These are phyloP conservation scores for Striga hermonthica DNA, from an alignment of 305 asterid genomes.

Conservation along the genomic window DNA sequence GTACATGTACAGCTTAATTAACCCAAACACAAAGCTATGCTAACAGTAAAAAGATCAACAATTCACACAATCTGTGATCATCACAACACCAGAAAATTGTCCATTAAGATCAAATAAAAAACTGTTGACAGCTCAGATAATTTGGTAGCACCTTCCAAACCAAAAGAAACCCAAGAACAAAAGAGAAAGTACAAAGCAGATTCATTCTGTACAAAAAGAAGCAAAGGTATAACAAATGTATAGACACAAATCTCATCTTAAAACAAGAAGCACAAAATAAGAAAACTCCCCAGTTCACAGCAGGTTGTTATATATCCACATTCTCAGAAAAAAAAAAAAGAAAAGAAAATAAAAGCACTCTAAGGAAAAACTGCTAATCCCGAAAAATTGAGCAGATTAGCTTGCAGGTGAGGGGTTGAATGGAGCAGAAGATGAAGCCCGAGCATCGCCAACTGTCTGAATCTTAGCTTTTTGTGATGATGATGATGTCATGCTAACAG, in stretches of 20 bases:
- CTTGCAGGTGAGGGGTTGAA: conserved; percentile 35
- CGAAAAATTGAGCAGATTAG: conserved; percentile 28
- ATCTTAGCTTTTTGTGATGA: conserved; percentile 40
- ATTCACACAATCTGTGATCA: too few relatives aligned
- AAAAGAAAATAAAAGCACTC: too few relatives aligned
- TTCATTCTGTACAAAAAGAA: conserved; percentile 33
- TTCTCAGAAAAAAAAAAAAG: neutral
- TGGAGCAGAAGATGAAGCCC: conserved; percentile 50
- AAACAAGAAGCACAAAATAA: neutral
- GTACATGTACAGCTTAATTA: too few relatives aligned
- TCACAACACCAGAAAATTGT: too few relatives aligned
- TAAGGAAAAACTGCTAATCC: conserved; percentile 16
- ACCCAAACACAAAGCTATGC: too few relatives aligned
- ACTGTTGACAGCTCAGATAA: too few relatives aligned
- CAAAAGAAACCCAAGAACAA: neutral
- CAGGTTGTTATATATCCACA: conserved; percentile 30
- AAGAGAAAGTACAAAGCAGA: conserved; percentile 23
- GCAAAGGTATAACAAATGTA: conserved; percentile 4
- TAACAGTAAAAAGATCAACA: too few relatives aligned
- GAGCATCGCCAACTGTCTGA: conserved; percentile 31
- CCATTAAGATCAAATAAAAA: too few relatives aligned
- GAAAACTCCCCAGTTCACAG: neutral
- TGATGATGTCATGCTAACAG: conserved; percentile 25
- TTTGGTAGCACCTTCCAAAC: conserved; percentile 22
- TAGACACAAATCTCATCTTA: conserved; percentile 18